phyloP scores from a whole-genome alignment of 164 flowering plant species.

The Nymphaea thermarum region DNA sequence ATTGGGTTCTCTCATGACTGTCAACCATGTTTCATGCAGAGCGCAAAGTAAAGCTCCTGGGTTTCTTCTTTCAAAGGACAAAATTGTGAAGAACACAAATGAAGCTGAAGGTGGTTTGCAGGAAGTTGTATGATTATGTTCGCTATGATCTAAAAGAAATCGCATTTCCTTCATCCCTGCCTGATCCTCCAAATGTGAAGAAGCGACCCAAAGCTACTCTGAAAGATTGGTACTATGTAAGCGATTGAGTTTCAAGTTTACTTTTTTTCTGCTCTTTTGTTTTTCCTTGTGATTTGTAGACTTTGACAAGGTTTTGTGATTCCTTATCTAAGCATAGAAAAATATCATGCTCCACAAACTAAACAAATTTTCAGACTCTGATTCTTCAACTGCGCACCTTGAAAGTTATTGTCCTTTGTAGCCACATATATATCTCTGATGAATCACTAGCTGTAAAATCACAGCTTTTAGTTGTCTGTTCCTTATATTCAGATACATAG shows the following conservation, averaged over 20 bases:
- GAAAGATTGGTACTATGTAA: conserved; percentile 50
- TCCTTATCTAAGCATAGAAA: no score
- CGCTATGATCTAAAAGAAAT: conserved; percentile 88
- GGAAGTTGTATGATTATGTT: conserved; percentile 57
- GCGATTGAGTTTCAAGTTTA: conserved; percentile 5
- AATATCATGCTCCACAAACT: no score
- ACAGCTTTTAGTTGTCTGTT: no score
- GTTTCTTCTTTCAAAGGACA: background rate
- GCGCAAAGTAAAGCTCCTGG: background rate
- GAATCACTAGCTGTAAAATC: no score
- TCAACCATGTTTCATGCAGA: no score
- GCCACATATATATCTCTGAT: no score
- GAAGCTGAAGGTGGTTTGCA: conserved; percentile 55
- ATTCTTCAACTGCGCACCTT: background rate
- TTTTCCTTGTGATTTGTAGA: no score
- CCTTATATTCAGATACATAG: no score
- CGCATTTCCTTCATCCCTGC: conserved; percentile 81
- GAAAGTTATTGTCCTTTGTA: background rate
- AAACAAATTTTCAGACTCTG: no score
- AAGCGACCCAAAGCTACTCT: conserved; percentile 57
- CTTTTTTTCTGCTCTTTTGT: background rate
- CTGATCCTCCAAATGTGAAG: conserved; percentile 61
- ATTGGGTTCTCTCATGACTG: no score
- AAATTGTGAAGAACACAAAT: conserved; percentile 14
- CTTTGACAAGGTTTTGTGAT: no score